Conservation (phyloP, 106 monocot species). For the Acorus gramineus region DNA sequence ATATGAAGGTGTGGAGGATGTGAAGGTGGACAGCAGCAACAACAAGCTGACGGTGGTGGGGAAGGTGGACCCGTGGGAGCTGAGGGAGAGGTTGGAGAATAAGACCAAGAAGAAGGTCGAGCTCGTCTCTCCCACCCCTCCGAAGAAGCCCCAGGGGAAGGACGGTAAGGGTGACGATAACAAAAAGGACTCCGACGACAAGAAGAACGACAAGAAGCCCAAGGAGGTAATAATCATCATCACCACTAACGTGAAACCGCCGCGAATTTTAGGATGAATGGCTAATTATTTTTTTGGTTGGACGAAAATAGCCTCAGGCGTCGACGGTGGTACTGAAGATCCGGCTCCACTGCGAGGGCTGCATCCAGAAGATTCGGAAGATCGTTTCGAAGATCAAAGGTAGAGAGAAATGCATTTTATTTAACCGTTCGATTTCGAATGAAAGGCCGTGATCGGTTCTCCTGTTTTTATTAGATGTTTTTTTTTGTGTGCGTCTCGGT, state of each 20-base stretch:
- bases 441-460: background rate
- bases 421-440: background rate
- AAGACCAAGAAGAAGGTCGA: conserved; percentile 45
- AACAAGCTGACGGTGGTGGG: conserved; percentile 46
- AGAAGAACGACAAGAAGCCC: conserved; percentile 13
- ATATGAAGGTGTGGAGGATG: conserved; percentile 29
- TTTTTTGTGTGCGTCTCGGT: background rate
- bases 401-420: background rate
- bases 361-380: conserved; percentile 40
- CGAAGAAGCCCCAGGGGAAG: conserved; percentile 11
- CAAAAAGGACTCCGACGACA: conserved; percentile 2
- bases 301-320: conserved; percentile 5
- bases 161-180: background rate
- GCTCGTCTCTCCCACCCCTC: conserved; percentile 31
- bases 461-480: background rate
- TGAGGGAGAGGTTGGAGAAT: conserved; percentile 28
- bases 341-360: conserved; percentile 67
- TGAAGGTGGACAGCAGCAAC: conserved; percentile 12
- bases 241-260: background rate
- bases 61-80: conserved; percentile 42
- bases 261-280: background rate
- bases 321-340: conserved; percentile 42
- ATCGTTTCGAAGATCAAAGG: conserved; percentile 43
- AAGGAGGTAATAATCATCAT: conserved; percentile 3
- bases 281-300: background rate